These are phyloP conservation scores for Triadica sebifera DNA, from an alignment of 345 rosid species.

Conservation along the genomic window DNA sequence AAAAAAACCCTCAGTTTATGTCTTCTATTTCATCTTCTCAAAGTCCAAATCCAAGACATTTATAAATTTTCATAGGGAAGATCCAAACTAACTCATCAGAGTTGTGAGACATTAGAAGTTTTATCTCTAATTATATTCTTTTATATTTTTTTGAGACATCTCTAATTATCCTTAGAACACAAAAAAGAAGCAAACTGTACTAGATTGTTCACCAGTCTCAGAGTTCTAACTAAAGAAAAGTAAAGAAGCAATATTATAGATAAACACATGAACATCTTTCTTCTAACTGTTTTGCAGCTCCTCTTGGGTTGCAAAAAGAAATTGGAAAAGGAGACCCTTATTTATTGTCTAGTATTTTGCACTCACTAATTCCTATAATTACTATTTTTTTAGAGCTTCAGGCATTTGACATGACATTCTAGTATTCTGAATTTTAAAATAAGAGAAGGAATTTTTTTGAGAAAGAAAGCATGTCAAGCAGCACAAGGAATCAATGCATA, in stretches of 20 bases:
- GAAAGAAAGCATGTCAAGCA: background rate
- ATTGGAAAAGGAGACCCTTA: background rate
- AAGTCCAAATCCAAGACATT: no score
- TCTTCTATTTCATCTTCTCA: background rate
- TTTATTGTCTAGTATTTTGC: background rate
- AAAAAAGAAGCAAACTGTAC: no score
- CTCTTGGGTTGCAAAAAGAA: background rate
- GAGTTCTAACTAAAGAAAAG: background rate
- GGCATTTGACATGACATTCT: background rate
- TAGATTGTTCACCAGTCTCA: background rate
- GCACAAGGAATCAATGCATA: background rate
- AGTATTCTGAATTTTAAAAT: background rate
- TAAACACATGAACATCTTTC: background rate
- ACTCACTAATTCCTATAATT: background rate
- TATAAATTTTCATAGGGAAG: no score
- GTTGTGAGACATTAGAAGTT: background rate
- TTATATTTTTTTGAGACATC: no score
- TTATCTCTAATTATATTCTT: background rate
- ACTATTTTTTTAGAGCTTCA: background rate
- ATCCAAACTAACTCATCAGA: no score
- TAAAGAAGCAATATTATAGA: background rate
- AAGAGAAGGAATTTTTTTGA: background rate
- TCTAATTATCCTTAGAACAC: no score
- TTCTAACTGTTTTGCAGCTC: background rate
- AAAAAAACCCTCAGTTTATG: background rate